Percentiles rank a stretch among this genome's conserved stretches.
These are phyloP conservation scores for Buxus sempervirens DNA, from an alignment of 164 flowering plant genomes.

Conservation along the genomic window DNA sequence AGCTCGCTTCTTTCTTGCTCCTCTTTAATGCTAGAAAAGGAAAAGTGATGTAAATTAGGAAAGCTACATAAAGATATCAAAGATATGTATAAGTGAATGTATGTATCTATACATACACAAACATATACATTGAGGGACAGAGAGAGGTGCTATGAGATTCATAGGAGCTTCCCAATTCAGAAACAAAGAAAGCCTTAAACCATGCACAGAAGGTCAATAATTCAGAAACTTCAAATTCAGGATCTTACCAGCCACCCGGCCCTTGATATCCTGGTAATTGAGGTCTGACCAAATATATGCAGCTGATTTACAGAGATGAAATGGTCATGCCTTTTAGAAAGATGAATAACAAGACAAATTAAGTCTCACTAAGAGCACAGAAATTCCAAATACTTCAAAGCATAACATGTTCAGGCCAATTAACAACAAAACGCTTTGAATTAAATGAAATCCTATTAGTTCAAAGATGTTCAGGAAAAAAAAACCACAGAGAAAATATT, in stretches of 20 bases:
- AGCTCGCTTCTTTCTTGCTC: constrained; percentile 69
- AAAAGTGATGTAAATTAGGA: neutral
- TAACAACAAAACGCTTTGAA: no score
- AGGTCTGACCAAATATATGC: constrained; percentile 83
- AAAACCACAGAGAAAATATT: neutral
- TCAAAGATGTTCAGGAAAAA: neutral
- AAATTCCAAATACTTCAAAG: neutral
- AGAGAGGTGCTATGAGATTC: no score
- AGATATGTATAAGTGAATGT: no score
- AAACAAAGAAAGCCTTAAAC: neutral
- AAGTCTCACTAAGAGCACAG: neutral
- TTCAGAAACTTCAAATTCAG: neutral
- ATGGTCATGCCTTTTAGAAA: neutral
- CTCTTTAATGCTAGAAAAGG: constrained; percentile 52
- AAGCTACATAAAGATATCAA: neutral
- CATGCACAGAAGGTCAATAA: neutral
- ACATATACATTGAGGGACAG: no score
- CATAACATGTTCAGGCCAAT: neutral
- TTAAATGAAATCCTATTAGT: no score
- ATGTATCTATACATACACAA: no score
- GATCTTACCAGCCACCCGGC: constrained; percentile 61
- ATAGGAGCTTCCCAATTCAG: neutral
- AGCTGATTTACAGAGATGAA: constrained; percentile 46
- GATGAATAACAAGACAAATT: neutral
- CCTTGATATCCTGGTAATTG: constrained; percentile 79